These are phyloP conservation scores for Umbellularia californica DNA, from an alignment of 164 flowering plant genomes.

Conservation along the genomic window DNA sequence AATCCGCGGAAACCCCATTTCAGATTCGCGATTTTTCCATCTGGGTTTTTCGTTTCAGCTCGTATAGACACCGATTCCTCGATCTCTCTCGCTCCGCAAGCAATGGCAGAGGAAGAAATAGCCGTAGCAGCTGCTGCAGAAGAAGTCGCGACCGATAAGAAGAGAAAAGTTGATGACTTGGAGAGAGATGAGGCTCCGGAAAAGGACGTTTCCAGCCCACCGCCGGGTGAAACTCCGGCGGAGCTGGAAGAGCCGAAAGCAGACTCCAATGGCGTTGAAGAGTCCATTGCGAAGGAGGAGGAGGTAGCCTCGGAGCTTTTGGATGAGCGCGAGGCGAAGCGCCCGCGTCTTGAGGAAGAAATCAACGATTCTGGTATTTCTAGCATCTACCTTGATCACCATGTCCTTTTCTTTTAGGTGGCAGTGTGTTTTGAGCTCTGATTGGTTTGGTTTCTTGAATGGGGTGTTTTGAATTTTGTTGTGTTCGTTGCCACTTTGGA, in stretches of 20 bases:
- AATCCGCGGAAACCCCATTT: neutral
- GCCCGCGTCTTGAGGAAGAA: conserved; percentile 51
- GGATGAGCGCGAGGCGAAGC: conserved; percentile 37
- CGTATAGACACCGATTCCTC: neutral
- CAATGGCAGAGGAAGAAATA: conserved; percentile 8
- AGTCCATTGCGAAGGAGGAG: conserved; percentile 16
- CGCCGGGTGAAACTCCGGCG: neutral
- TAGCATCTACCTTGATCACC: neutral
- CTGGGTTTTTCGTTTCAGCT: neutral
- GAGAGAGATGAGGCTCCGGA: conserved; percentile 32
- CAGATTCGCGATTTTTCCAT: neutral
- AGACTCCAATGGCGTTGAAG: conserved; percentile 10
- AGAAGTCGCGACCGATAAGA: conserved; percentile 28
- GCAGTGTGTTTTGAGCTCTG: neutral
- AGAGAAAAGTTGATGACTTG: conserved; percentile 67
- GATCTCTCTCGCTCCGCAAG: neutral
- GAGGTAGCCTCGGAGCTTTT: conserved; percentile 13
- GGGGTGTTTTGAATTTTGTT: neutral
- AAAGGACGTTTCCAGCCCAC: conserved; percentile 10
- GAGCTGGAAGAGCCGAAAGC: conserved; percentile 5
- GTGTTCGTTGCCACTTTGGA: no score
- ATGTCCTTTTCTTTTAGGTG: neutral
- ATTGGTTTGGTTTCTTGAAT: neutral
- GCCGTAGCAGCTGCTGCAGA: conserved; percentile 9
- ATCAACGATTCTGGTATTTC: conserved; percentile 25